phyloP scores from a whole-genome alignment of 2,329 filamentous ascomycete species.

The Orbilia ellipsospora region DNA sequence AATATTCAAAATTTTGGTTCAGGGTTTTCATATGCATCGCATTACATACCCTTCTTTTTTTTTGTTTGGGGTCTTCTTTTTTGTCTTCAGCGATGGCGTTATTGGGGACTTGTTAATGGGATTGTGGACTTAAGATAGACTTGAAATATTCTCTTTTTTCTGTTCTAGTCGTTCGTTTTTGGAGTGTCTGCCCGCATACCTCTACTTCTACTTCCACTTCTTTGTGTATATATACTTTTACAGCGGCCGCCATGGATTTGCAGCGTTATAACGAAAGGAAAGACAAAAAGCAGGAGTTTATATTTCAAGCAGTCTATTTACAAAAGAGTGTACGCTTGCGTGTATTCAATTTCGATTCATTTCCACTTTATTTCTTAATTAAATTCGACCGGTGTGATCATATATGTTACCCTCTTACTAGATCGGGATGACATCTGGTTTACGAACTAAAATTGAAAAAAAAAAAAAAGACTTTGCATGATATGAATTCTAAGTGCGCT shows the following conservation, averaged over 20 bases:
- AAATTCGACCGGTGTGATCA: too few relatives aligned
- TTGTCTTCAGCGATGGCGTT: conserved; percentile 43
- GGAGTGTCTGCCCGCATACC: not conserved
- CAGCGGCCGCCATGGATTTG: not conserved
- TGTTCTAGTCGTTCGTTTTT: not conserved
- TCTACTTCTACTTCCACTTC: not conserved
- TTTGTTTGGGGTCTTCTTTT: not conserved
- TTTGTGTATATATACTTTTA: not conserved
- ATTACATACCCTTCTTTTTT: not conserved
- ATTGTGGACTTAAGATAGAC: conserved; percentile 4
- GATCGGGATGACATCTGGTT: too few relatives aligned
- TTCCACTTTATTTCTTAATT: too few relatives aligned
- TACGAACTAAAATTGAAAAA: too few relatives aligned
- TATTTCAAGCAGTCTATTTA: not conserved
- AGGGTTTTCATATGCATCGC: conserved; percentile 2
- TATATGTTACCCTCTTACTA: too few relatives aligned
- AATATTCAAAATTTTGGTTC: conserved; percentile 2
- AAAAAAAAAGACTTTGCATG: too few relatives aligned
- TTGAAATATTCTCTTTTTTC: too few relatives aligned
- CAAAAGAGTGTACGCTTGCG: not conserved
- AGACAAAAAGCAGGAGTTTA: conserved; percentile 31
- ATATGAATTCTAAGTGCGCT: too few relatives aligned
- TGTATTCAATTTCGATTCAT: too few relatives aligned
- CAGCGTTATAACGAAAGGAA: not conserved
- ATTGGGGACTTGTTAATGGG: conserved; percentile 6